A percentile compares a stretch with the other conserved stretches of the same genome.
Conservation (phyloP, 2,329 filamentous ascomycete species). For the Sarocladium oryzae region DNA sequence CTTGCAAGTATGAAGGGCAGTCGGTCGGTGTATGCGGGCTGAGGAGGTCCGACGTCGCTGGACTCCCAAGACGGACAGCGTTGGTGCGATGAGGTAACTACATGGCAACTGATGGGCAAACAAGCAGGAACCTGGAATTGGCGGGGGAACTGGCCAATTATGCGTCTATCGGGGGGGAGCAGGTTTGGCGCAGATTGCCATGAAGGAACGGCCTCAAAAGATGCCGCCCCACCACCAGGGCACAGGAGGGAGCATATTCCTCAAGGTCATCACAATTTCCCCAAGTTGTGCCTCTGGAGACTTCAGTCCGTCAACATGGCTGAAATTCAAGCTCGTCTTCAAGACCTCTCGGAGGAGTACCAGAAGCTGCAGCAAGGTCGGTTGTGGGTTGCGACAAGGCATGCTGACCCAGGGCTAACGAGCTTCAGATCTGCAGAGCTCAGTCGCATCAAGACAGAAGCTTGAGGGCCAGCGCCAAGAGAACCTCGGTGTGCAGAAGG, state of each 20-base stretch:
- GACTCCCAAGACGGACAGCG: not conserved
- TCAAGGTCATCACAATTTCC: not conserved
- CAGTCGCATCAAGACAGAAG: conserved; percentile 76
- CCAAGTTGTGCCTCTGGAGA: not conserved
- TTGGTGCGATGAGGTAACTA: conserved; percentile 8
- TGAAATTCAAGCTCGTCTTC: conserved; percentile 69
- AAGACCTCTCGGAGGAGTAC: conserved; percentile 80
- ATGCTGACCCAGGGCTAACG: conserved; percentile 7
- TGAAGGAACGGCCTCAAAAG: not conserved
- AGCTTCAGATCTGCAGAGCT: conserved; percentile 65
- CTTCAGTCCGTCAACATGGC: conserved; percentile 46
- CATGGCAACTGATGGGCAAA: conserved; percentile 5
- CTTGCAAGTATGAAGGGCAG: not conserved
- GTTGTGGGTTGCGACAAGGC: conserved; percentile 12
- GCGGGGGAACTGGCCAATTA: conserved; percentile 29
- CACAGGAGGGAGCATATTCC: not conserved
- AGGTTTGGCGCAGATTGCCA: not conserved
- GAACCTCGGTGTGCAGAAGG: conserved; percentile 80
- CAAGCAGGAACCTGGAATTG: conserved; percentile 21
- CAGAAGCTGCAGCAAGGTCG: conserved; percentile 78
- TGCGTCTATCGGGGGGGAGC: conserved; percentile 28
- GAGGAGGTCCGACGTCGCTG: not conserved
- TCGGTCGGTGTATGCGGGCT: not conserved
- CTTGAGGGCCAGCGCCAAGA: conserved; percentile 93
- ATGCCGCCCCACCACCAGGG: not conserved